Conservation (phyloP, 2,329 filamentous ascomycete genomes). For the Neofusicoccum sp. region DNA sequence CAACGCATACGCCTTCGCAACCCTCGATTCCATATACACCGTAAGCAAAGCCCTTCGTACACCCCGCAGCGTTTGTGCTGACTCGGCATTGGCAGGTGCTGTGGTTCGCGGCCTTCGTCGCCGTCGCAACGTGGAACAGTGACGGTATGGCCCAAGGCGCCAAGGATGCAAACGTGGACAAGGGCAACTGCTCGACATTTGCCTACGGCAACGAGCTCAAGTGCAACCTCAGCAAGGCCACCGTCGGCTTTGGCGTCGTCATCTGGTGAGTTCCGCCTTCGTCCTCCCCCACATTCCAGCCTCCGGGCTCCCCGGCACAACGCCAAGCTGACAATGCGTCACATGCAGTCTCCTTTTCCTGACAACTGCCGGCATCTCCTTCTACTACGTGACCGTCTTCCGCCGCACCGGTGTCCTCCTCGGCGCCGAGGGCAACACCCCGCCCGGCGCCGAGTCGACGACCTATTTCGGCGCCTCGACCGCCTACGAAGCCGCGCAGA, state of each 20-base stretch:
- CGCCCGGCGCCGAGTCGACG: conserved; percentile 29
- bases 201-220: conserved; percentile 57
- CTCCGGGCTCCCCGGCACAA: neutral
- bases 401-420: conserved; percentile 60
- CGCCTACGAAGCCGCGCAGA: conserved; percentile 9
- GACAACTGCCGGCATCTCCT: conserved; percentile 55
- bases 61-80: neutral
- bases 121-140: conserved; percentile 59
- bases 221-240: conserved; percentile 60
- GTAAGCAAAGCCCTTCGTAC: neutral
- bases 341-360: conserved; percentile 56
- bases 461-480: conserved; percentile 24
- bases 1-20: conserved; percentile 62
- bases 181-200: conserved; percentile 58
- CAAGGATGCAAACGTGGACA: conserved; percentile 42
- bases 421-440: conserved; percentile 31
- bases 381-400: conserved; percentile 59
- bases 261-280: conserved; percentile 52
- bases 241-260: conserved; percentile 59
- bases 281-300: neutral
- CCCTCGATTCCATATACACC: conserved; percentile 56
- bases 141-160: conserved; percentile 56
- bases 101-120: conserved; percentile 63
- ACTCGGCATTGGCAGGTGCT: conserved; percentile 43
- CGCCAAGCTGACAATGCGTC: conserved; percentile 4